These are phyloP conservation scores for Macrophomina tecta DNA, from an alignment of 2,329 filamentous ascomycete genomes.

Conservation along the genomic window DNA sequence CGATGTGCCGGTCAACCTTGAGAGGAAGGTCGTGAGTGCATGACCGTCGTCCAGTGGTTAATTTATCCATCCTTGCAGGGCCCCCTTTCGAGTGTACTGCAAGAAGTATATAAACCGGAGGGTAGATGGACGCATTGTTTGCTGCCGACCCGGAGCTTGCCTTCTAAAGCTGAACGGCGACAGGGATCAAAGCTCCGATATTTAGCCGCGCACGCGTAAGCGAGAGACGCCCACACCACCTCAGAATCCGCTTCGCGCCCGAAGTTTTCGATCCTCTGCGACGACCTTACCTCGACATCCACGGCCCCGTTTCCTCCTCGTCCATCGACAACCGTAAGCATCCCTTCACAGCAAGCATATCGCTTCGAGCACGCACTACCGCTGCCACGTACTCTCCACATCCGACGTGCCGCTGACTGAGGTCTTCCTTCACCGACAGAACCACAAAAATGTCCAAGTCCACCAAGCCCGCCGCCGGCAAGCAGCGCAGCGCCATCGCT, in stretches of 20 bases:
- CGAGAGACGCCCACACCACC: conserved; percentile 28
- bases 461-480: conserved; percentile 66
- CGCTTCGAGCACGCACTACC: not conserved
- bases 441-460: conserved; percentile 49
- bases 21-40: not conserved
- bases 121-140: not conserved
- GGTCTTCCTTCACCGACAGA: not conserved
- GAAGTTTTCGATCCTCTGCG: conserved; percentile 21
- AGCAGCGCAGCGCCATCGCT: conserved; percentile 91
- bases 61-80: not conserved
- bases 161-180: not conserved
- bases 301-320: conserved; percentile 10
- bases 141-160: not conserved
- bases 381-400: not conserved
- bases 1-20: not conserved
- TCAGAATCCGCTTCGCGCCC: conserved; percentile 7
- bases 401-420: not conserved
- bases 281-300: conserved; percentile 25
- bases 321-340: conserved; percentile 4
- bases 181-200: not conserved
- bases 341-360: conserved; percentile 4
- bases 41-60: not conserved
- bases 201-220: conserved; percentile 12
- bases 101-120: not conserved
- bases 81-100: not conserved